Evolutionary conservation across 2,329 filamentous ascomycete genomes (phyloP), one percentile per base, ranked within the genome.

Genomic region (Paecilomyces dactylethromorphus): DNA sequence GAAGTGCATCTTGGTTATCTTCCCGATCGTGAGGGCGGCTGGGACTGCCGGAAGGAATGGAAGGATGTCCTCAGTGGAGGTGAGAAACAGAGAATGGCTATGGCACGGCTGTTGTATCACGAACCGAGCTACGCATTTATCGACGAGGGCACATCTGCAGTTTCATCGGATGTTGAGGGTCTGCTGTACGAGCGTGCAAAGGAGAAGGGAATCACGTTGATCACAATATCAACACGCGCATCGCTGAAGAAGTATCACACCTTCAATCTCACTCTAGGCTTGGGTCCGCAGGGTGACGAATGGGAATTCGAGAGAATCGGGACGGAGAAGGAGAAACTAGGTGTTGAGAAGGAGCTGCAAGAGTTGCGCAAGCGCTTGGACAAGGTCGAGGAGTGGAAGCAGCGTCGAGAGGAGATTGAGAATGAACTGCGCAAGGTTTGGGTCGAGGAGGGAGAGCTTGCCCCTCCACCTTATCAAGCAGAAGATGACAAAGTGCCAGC

Each of bases 11-110:
- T 99, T 0, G 93, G 92, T 3, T 97, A 99, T 73, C 82, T 99
- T 0, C 90, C 91, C 1, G 87, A 92, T 54, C 87, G 94, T 15
- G 94, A 99, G 79, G 94, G 94, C 45, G 94, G 94, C 13, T 97
- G 92, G 92, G 91, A 99, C 70, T 94, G 91, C 3, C 85, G 91
- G 58, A 97, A 99, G 76, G 92, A 96, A 71, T 99, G 94, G 94
- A 97, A 97, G 77, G 93, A 97, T 66, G 91, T 99, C 3, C 81
- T 99, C n/a, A 93, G 89, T 64, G 94, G 94, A 45, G 94, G 94
- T 12, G 94, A 99, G 81, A 99, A 99, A 79, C 94, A 99, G 78
- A 83, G 94, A 22, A 91, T 99, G 84, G 91, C 86, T 0, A 91
- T 99, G 67, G 93, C 95, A 3, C 82, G 94, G 52, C 74, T 99